phyloP scores from a whole-genome alignment of 23 red algal species.

The Gracilaria domingensis region DNA sequence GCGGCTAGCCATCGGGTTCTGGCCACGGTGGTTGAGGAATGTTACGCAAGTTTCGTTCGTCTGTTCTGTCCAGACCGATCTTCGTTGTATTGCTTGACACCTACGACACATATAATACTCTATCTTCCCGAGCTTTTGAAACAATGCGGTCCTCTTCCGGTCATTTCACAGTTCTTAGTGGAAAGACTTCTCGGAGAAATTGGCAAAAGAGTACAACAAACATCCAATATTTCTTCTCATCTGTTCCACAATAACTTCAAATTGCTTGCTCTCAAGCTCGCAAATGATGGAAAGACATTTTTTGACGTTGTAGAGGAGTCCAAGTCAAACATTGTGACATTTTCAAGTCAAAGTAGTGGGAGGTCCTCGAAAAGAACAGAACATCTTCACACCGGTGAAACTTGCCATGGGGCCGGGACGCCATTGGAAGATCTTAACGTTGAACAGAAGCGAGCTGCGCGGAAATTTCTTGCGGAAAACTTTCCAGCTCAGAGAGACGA shows the following conservation, averaged over 20 bases:
- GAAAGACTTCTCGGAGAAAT: constrained; percentile 24
- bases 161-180: constrained; percentile 2
- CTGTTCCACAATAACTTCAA: constrained; percentile 19
- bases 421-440: neutral
- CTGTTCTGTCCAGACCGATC: neutral
- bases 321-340: neutral
- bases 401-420: neutral
- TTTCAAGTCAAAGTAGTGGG: neutral
- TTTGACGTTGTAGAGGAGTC: neutral
- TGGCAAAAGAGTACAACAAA: neutral
- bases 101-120: constrained; percentile 1
- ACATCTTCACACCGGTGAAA: neutral
- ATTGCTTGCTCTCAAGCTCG: constrained; percentile 20
- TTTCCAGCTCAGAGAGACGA: neutral
- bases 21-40: neutral
- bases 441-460: neutral
- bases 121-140: constrained; percentile 7
- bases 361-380: neutral
- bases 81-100: constrained; percentile 2
- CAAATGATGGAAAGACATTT: constrained; percentile 5
- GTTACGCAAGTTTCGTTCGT: neutral
- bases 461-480: neutral
- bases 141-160: constrained; percentile 13
- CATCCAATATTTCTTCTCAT: neutral
- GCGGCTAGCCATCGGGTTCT: neutral